These are phyloP conservation scores for Guyanaporus albipodus DNA, from an alignment of 768 basidiomycete genomes.

Conservation along the genomic window DNA sequence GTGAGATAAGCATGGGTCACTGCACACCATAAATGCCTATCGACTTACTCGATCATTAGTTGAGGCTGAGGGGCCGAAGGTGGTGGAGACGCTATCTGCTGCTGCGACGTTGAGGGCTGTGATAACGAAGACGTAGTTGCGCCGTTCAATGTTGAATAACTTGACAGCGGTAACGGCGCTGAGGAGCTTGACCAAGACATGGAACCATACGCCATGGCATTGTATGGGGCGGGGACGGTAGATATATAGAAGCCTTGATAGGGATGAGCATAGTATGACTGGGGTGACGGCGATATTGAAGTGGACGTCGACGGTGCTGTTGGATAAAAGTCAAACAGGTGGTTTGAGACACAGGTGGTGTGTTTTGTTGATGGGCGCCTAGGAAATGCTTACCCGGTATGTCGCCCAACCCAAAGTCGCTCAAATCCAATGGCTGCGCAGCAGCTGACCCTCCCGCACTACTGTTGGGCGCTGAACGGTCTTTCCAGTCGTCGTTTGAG, in stretches of 20 bases:
- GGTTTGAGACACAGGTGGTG: not conserved
- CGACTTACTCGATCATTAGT: conserved; percentile 68
- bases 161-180: conserved; percentile 56
- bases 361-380: conserved; percentile 31
- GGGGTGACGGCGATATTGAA: conserved; percentile 38
- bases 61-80: conserved; percentile 28
- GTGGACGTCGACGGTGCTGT: conserved; percentile 39
- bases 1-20: conserved; percentile 14
- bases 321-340: conserved; percentile 11
- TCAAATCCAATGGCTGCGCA: conserved; percentile 38
- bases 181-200: conserved; percentile 42
- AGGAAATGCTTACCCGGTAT: conserved; percentile 39
- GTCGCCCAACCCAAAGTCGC: conserved; percentile 42
- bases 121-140: conserved; percentile 51
- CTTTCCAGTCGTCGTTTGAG: conserved; percentile 40
- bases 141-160: conserved; percentile 74
- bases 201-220: conserved; percentile 52
- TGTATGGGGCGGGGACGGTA: conserved; percentile 44
- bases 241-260: conserved; percentile 41
- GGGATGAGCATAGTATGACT: conserved; percentile 39
- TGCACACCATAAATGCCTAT: conserved; percentile 1
- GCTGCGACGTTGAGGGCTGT: conserved; percentile 29
- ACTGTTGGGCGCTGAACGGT: conserved; percentile 25
- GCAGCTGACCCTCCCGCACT: conserved; percentile 27
- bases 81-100: conserved; percentile 29